Conservation (phyloP, 2,329 filamentous ascomycete genomes). For the Lasiodiplodia sp. region DNA sequence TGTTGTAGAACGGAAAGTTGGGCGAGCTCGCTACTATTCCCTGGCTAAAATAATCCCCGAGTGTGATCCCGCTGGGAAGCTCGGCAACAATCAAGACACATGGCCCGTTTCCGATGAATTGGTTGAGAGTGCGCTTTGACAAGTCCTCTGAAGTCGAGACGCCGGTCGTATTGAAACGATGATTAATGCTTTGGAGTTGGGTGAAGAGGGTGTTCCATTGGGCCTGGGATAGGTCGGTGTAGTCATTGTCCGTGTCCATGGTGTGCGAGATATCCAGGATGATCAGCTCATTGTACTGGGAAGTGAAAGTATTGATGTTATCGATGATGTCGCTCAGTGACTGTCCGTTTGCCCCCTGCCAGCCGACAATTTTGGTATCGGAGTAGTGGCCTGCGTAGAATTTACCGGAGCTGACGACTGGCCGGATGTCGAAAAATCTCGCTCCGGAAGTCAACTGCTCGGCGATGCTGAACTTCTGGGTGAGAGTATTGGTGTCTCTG, state of each 20-base stretch:
- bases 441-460: slow-evolving; percentile 56
- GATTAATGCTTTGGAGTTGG: slow-evolving; percentile 51
- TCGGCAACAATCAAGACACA: slow-evolving; percentile 46
- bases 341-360: slow-evolving; percentile 57
- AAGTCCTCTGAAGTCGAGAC: slow-evolving; percentile 41
- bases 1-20: slow-evolving; percentile 46
- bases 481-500: slow-evolving; percentile 52
- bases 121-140: slow-evolving; percentile 41
- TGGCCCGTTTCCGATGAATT: slow-evolving; percentile 47
- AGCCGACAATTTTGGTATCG: slow-evolving; percentile 43
- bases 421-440: too few relatives aligned
- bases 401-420: slow-evolving; percentile 49
- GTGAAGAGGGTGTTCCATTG: slow-evolving; percentile 55
- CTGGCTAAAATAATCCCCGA: slow-evolving; percentile 41
- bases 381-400: slow-evolving; percentile 56
- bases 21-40: slow-evolving; percentile 43
- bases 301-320: slow-evolving; percentile 56
- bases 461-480: slow-evolving; percentile 55
- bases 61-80: slow-evolving; percentile 39
- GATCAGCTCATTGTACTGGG: slow-evolving; percentile 54
- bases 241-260: slow-evolving; percentile 50
- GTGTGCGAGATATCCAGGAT: slow-evolving; percentile 58
- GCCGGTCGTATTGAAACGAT: slow-evolving; percentile 44
- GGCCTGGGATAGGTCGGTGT: slow-evolving; percentile 46
- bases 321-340: slow-evolving; percentile 52